These are phyloP conservation scores for Ustilago hordei DNA, from an alignment of 1,284 basidiomycete species.

Conservation along the genomic window DNA sequence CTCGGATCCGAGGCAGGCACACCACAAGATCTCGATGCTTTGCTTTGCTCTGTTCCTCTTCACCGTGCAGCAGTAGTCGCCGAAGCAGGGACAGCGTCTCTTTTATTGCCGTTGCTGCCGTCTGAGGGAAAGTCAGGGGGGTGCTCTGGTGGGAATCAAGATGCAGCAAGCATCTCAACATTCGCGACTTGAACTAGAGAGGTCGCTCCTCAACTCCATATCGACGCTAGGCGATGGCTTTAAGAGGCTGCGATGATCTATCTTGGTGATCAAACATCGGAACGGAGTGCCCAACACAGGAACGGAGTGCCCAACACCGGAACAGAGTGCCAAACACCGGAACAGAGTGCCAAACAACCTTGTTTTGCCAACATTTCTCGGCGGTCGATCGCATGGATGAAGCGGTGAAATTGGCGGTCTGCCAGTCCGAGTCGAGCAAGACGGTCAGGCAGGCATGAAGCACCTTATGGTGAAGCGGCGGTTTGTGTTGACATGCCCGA, in stretches of 20 bases:
- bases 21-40: not conserved
- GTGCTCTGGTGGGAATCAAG: too few species aligned
- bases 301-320: too few species aligned
- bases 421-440: not conserved
- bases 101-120: too few species aligned
- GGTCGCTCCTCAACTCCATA: too few species aligned
- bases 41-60: not conserved
- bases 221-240: too few species aligned
- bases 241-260: not conserved
- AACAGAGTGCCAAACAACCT: not conserved
- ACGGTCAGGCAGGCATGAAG: too few species aligned
- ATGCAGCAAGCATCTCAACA: too few species aligned
- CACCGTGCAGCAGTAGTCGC: not conserved
- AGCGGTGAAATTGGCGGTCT: not conserved
- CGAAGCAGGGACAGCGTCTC: not conserved
- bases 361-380: not conserved
- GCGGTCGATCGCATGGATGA: not conserved
- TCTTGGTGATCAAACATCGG: not conserved
- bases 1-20: conserved; percentile 3
- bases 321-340: too few species aligned
- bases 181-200: too few species aligned
- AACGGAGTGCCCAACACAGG: too few species aligned
- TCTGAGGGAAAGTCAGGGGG: too few species aligned
- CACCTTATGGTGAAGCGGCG: not conserved
- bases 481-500: not conserved